Conservation (phyloP, 1,284 basidiomycete species). For the Mixia osmundae region DNA sequence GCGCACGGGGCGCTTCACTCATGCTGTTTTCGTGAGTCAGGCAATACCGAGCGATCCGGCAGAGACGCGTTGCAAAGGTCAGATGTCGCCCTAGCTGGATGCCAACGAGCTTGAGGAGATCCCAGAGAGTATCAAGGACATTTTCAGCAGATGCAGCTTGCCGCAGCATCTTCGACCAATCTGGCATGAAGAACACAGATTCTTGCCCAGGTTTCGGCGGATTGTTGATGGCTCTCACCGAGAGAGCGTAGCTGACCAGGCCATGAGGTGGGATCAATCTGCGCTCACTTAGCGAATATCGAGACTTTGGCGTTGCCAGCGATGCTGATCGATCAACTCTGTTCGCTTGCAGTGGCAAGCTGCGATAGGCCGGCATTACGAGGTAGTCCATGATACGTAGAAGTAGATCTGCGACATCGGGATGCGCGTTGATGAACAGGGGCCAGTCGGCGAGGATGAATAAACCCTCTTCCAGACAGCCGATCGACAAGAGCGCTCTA, state of each 20-base stretch:
- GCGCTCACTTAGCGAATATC: constrained; percentile 5
- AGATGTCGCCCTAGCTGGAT: constrained; percentile 49
- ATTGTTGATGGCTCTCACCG: constrained; percentile 3
- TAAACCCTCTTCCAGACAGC: constrained; percentile 51
- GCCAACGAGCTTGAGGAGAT: constrained; percentile 35
- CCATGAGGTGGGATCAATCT: constrained; percentile 1
- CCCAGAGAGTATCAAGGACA: constrained; percentile 23
- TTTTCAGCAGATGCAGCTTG: constrained; percentile 40
- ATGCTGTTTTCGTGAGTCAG: background rate
- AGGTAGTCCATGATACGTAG: constrained; percentile 30
- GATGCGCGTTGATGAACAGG: constrained; percentile 59
- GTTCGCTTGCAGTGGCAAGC: too few relatives aligned
- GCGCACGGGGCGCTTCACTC: background rate
- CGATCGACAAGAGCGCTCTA: constrained; percentile 59
- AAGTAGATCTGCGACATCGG: constrained; percentile 62
- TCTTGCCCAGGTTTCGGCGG: constrained; percentile 20
- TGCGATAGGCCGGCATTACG: background rate
- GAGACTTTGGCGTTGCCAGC: constrained; percentile 1
- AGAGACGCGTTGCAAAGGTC: constrained; percentile 21
- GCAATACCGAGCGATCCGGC: background rate
- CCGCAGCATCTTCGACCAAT: constrained; percentile 51
- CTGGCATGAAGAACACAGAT: constrained; percentile 71
- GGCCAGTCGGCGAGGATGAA: constrained; percentile 59
- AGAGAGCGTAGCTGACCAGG: constrained; percentile 1
- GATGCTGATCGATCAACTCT: too few relatives aligned